These are phyloP conservation scores for Pneumocystis oryctolagi DNA, from an alignment of 1,139 yeast species.

Conservation along the genomic window DNA sequence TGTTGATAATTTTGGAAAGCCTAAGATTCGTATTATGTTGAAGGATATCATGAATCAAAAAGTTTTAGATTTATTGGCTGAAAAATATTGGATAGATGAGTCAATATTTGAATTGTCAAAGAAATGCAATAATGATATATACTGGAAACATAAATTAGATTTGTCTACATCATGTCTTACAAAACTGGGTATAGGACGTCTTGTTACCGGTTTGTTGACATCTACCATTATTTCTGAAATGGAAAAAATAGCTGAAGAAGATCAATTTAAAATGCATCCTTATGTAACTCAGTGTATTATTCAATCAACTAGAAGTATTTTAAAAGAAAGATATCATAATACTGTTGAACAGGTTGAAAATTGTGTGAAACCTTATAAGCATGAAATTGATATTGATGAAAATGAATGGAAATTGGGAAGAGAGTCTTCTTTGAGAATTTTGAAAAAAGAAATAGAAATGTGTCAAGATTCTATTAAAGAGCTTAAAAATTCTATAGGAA, in stretches of 20 bases:
- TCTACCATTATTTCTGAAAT: slow-evolving; percentile 64
- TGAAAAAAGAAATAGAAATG: slow-evolving; percentile 75
- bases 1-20: slow-evolving; percentile 66
- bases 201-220: slow-evolving; percentile 60
- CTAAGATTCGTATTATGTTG: slow-evolving; percentile 62
- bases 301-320: slow-evolving; percentile 71
- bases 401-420: slow-evolving; percentile 80
- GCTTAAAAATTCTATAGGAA: slow-evolving; percentile 64
- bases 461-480: slow-evolving; percentile 51
- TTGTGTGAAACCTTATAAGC: slow-evolving; percentile 92
- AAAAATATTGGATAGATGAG: slow-evolving; percentile 65
- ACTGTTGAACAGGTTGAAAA: slow-evolving; percentile 98
- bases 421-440: slow-evolving; percentile 55
- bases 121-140: slow-evolving; percentile 50
- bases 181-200: slow-evolving; percentile 82
- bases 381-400: slow-evolving; percentile 90
- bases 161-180: slow-evolving; percentile 71
- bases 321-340: slow-evolving; percentile 64
- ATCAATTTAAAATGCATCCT: slow-evolving; percentile 72
- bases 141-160: slow-evolving; percentile 82
- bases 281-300: slow-evolving; percentile 65
- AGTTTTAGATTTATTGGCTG: slow-evolving; percentile 72
- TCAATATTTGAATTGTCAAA: slow-evolving; percentile 25
- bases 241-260: slow-evolving; percentile 29
- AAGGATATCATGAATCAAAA: slow-evolving; percentile 79